These are phyloP conservation scores for Coemansia sp. DNA, from an alignment of 192 early-diverging fungal genomes.

Conservation along the genomic window DNA sequence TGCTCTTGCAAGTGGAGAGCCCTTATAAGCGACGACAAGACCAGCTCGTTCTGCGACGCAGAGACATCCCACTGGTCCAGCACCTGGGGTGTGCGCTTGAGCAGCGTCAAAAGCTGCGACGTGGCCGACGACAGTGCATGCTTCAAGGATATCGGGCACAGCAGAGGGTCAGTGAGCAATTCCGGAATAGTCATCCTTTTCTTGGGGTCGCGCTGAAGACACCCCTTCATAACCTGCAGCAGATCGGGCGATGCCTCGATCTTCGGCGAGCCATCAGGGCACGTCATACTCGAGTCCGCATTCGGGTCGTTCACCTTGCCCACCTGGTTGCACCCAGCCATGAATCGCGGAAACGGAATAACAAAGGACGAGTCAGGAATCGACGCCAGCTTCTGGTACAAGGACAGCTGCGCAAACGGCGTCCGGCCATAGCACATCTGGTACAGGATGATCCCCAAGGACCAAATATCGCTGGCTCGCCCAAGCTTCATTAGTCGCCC, in stretches of 20 bases:
- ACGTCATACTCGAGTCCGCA: not conserved
- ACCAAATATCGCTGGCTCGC: constrained; percentile 85
- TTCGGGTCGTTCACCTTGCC: constrained; percentile 40
- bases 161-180: constrained; percentile 63
- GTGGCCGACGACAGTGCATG: constrained; percentile 37
- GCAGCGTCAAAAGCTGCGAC: constrained; percentile 40
- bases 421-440: constrained; percentile 84
- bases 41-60: constrained; percentile 36
- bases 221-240: constrained; percentile 64
- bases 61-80: constrained; percentile 50
- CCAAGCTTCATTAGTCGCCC: constrained; percentile 63
- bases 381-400: constrained; percentile 64
- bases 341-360: constrained; percentile 62
- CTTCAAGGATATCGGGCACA: constrained; percentile 51
- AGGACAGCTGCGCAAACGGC: constrained; percentile 74
- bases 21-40: constrained; percentile 23
- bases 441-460: constrained; percentile 89
- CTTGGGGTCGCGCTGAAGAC: constrained; percentile 67
- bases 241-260: constrained; percentile 52
- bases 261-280: constrained; percentile 23
- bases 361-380: constrained; percentile 68
- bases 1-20: constrained; percentile 31
- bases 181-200: constrained; percentile 66
- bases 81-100: constrained; percentile 38
- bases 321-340: constrained; percentile 40